Evolutionary conservation across 148 eudicot species (phyloP), one percentile per base, ranked within the genome.

Genomic region (Vaccinium myrtillus): DNA sequence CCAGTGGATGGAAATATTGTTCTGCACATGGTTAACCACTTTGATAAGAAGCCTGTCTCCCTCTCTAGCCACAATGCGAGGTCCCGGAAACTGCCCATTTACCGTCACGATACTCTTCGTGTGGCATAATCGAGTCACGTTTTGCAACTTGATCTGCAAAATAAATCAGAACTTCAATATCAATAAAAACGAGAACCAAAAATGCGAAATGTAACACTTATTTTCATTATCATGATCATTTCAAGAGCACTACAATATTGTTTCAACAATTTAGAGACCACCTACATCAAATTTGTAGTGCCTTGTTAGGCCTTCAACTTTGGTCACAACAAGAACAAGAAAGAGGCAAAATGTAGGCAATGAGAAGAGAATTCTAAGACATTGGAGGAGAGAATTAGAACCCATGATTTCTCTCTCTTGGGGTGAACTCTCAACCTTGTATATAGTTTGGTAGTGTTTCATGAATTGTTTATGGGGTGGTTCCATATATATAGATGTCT

Each of bases 1-100:
- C 93, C 93, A 91, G 84, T 91, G 93, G 77, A 91, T 83, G 75
- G 91, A 78, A n/a, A 91, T 83, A 63, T 91, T 91, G 86, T 89
- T 87, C 10, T 83, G 67, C n/a, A 90, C 92, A 84, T 87, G 89
- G 83, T 91, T 91, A 32, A 48, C 85, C 50, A 90, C 94, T 78
- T 81, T 83, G 55, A 91, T 81, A 3, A 86, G 79, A 19, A 91
- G 83, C 3, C 88, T 85, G 82, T 91, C 92, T 25, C 93, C 93
- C 81, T 91, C 93, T 21, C 91, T 80, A 13, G 89, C 93, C 0
- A 87, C 88, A 14, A 91, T 86, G 12, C 80, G 90, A 83, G 94
- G 94, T 6, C 94, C 92, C 0, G 94, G 94, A 80, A 87, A 91
- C 70, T 87, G 49, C 49, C 94, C 94, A 63, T 91, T 90, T 21